These are phyloP conservation scores for Albugo laibachii DNA, from an alignment of 352 stramenopile species.

Conservation along the genomic window DNA sequence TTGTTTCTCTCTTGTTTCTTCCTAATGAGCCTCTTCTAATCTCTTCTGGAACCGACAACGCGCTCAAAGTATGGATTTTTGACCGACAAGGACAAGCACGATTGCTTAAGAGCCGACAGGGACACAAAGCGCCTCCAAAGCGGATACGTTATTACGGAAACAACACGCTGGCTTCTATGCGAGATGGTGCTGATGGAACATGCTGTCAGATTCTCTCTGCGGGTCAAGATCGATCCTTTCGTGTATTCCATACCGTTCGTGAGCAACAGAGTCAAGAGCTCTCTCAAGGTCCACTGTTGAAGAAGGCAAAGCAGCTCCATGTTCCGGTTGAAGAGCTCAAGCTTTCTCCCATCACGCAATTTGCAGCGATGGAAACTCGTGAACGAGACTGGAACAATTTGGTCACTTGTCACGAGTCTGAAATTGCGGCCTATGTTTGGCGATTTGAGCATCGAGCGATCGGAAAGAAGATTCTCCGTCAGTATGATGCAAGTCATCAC, in stretches of 20 bases:
- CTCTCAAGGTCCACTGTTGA: constrained; percentile 80
- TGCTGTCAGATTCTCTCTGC: constrained; percentile 81
- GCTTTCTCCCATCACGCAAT: constrained; percentile 80
- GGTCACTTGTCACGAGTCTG: constrained; percentile 87
- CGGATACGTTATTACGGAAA: constrained; percentile 83
- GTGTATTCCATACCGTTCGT: constrained; percentile 80
- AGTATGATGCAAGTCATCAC: constrained; percentile 63
- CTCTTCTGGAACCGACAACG: constrained; percentile 76
- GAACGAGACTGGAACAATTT: constrained; percentile 86
- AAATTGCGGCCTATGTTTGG: constrained; percentile 90
- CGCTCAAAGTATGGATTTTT: constrained; percentile 89
- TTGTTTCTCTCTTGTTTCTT: constrained; percentile 68
- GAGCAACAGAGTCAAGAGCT: constrained; percentile 82
- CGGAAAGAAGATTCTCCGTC: constrained; percentile 79
- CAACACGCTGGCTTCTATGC: constrained; percentile 69
- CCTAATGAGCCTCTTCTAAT: constrained; percentile 78
- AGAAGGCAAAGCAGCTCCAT: constrained; percentile 79
- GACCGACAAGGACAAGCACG: constrained; percentile 65
- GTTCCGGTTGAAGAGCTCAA: constrained; percentile 74
- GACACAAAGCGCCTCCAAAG: constrained; percentile 66
- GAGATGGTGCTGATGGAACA: constrained; percentile 65
- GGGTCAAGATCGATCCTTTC: constrained; percentile 78
- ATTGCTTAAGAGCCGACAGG: constrained; percentile 78
- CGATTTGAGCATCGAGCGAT: constrained; percentile 83
- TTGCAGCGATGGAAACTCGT: constrained; percentile 81